Evolutionary conservation across 2,329 filamentous ascomycete genomes (phyloP), one percentile per base, ranked within the genome.

Genomic region (Macrophomina phaseolina): DNA sequence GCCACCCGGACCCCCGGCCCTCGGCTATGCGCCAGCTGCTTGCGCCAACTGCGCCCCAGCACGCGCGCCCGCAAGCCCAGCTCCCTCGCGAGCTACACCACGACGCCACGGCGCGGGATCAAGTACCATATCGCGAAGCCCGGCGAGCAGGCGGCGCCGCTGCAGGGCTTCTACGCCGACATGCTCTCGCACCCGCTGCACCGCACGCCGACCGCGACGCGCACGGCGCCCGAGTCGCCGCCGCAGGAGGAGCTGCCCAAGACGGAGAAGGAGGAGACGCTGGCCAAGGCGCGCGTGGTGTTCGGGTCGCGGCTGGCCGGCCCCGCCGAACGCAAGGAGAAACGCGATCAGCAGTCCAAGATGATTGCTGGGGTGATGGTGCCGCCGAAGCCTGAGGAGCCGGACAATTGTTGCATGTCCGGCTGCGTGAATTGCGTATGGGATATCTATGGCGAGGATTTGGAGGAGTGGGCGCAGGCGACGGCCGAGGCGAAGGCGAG

Each of bases 331-430:
- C 85, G 90, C 48, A 85, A 85, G 69, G 86, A 88, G 68, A 83
- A 87, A 52, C 84, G 88, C 42, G 81, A 87, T 12, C 81, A 84
- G 14, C 83, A 86, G 68, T 88, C 88, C 60, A 86, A 82, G 8
- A 82, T 88, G 68, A 83, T 97, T 65, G 93, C 91, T 1, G 94
- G 94, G 3, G 86, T 98, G 0, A 80, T 88, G 18, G 90, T 98
- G 4, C 95, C 95, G 1, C 94, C 93, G 0, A 87, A 87, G 56
- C 95, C 95, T 1, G 85, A 88, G 56, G 94, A 99, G 79, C 95
- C 95, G 3, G 95, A 98, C 74, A 97, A 99, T 76, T 99, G 95
- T 85, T 99, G 95, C 80, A 99, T 99, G 95, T 95, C 92, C 75
- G 95, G 95, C 3, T 99, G 95, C 77, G 94, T 97, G 58, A 94